Conservation (phyloP, 208 protist species). For the Crithidia fasciculata region DNA sequence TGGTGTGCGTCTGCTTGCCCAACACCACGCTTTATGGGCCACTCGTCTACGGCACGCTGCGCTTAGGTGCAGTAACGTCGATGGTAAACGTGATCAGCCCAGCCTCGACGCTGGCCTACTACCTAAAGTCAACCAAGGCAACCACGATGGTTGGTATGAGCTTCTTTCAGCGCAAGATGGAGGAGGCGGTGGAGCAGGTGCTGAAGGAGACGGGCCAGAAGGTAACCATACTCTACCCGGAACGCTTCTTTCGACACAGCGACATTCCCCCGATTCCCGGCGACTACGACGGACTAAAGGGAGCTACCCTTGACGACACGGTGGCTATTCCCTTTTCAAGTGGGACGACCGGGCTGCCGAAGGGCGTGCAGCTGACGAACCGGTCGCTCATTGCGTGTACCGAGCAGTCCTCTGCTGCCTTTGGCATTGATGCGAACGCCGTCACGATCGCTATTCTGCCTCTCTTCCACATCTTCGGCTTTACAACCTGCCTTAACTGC, state of each 20-base stretch:
- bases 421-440: conserved; percentile 12
- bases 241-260: conserved; percentile 28
- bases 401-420: conserved; percentile 22
- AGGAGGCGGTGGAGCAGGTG: conserved; percentile 40
- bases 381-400: conserved; percentile 34
- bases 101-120: conserved; percentile 37
- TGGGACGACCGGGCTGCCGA: conserved; percentile 51
- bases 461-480: conserved; percentile 86
- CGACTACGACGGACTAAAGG: conserved; percentile 33
- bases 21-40: conserved; percentile 41
- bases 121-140: conserved; percentile 31
- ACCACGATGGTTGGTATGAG: conserved; percentile 42
- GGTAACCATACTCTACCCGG: conserved; percentile 36
- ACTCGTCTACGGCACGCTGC: conserved; percentile 45
- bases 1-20: conserved; percentile 38
- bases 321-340: conserved; percentile 49
- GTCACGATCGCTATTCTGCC: conserved; percentile 60
- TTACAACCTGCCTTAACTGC: conserved; percentile 47
- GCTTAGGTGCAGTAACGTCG: conserved; percentile 34
- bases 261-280: conserved; percentile 30
- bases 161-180: conserved; percentile 39
- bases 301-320: conserved; percentile 37
- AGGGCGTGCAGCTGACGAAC: conserved; percentile 65
- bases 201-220: conserved; percentile 31
- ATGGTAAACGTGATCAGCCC: conserved; percentile 37